These are phyloP conservation scores for Tetraselmis striata DNA, from an alignment of 139 green algal genomes.

Conservation along the genomic window DNA sequence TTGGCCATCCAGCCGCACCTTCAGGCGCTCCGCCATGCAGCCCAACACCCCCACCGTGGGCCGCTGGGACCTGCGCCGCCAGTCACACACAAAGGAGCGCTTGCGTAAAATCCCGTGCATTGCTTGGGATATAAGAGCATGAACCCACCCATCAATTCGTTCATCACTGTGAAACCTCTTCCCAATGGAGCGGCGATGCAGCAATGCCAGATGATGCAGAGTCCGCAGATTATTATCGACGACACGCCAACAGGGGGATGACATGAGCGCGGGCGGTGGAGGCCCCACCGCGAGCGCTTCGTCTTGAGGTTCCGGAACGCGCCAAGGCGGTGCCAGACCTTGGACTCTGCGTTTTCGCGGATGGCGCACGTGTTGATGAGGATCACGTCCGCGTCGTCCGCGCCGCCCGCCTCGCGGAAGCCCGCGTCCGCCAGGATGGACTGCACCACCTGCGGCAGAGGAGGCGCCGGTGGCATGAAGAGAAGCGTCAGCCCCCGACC, in stretches of 20 bases:
- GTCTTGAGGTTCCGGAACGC: conserved; percentile 4
- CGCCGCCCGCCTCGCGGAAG: conserved; percentile 26
- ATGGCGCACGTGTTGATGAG: conserved; percentile 94
- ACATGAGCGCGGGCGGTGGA: too few species aligned
- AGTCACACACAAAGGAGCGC: too few species aligned
- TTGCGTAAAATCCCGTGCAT: too few species aligned
- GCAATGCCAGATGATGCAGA: too few species aligned
- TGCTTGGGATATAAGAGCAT: too few species aligned
- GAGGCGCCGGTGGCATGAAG: background rate
- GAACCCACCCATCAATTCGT: too few species aligned
- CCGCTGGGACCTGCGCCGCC: background rate
- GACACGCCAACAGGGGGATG: too few species aligned
- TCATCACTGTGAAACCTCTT: too few species aligned
- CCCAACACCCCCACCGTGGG: conserved; percentile 77
- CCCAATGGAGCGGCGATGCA: too few species aligned
- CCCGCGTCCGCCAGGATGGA: conserved; percentile 50
- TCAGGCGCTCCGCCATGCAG: conserved; percentile 91
- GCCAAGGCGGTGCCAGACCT: conserved; percentile 6
- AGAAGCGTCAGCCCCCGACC: background rate
- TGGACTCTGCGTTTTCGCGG: conserved; percentile 69
- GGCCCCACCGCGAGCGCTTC: background rate
- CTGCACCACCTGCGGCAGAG: conserved; percentile 34
- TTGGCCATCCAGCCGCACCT: too few species aligned
- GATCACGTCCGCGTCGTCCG: conserved; percentile 51
- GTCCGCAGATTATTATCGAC: too few species aligned